Percentiles rank a stretch among this genome's conserved stretches.
Conservation (phyloP, 495 filamentous ascomycete species). For the Penicillium bialowiezense region DNA sequence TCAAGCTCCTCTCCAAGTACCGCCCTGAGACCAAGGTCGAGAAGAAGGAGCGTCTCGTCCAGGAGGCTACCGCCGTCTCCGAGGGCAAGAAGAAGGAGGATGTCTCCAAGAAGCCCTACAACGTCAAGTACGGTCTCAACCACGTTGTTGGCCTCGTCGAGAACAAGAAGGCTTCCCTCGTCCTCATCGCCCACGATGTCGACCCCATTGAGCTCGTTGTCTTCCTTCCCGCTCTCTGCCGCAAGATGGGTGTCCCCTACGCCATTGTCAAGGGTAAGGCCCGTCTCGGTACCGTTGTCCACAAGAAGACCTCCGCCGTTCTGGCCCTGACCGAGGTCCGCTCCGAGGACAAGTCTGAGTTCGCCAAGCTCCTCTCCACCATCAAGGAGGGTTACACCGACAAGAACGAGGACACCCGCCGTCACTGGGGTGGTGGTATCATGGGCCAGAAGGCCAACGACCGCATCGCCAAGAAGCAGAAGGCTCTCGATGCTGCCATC, state of each 20-base stretch:
- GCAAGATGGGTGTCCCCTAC: conserved; percentile 99
- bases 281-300: conserved; percentile 95
- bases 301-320: conserved; percentile 99
- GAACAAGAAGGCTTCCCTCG: conserved; percentile 99
- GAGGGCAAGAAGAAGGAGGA: conserved; percentile 99
- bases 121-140: conserved; percentile 99
- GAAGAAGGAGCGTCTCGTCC: conserved; percentile 98
- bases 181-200: conserved; percentile 98
- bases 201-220: conserved; percentile 99
- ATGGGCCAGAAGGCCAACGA: conserved; percentile 97
- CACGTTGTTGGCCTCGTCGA: conserved; percentile 99
- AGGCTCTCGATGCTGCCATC: conserved; percentile 87
- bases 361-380: conserved; percentile 91
- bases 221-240: conserved; percentile 97
- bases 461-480: conserved; percentile 91
- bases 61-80: conserved; percentile 94
- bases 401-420: conserved; percentile 88
- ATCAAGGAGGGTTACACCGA: conserved; percentile 98
- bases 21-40: conserved; percentile 97
- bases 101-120: conserved; percentile 98
- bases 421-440: conserved; percentile 99
- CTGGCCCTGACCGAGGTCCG: conserved; percentile 95
- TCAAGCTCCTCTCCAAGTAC: conserved; percentile 99
- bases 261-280: conserved; percentile 99
- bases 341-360: conserved; percentile 95